phyloP scores from a whole-genome alignment of 169 alveolate species.

The Eimeria sp. region DNA sequence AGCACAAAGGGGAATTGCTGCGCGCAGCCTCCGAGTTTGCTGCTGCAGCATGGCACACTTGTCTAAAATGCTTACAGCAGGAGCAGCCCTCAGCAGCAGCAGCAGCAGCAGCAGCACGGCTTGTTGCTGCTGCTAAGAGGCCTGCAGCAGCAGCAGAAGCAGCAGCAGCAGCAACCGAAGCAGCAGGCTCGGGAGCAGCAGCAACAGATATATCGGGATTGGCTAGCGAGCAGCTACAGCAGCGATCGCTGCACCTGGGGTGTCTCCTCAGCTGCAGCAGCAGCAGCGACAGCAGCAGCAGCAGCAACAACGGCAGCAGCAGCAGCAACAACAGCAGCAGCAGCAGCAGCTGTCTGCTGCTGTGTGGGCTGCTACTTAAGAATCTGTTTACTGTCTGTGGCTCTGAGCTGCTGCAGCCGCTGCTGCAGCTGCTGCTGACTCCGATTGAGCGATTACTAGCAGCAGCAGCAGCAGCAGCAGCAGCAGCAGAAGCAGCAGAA shows the following conservation, averaged over 20 bases:
- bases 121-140: neutral
- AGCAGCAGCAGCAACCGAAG: neutral
- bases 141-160: conserved; percentile 1
- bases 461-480: conserved; percentile 17
- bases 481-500: conserved; percentile 1
- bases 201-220: too few relatives aligned
- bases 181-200: neutral
- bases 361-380: neutral
- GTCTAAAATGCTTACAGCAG: neutral
- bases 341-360: neutral
- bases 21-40: conserved; percentile 9
- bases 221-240: conserved; percentile 31
- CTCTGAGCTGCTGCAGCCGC: neutral
- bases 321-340: conserved; percentile 9
- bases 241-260: neutral
- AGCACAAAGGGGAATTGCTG: neutral
- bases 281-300: conserved; percentile 25
- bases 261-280: conserved; percentile 13
- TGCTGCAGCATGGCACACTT: conserved; percentile 1
- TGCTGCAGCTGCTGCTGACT: neutral
- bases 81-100: neutral
- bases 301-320: conserved; percentile 21
- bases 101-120: neutral
- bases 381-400: neutral
- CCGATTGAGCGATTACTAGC: neutral